Conservation (phyloP, 164 flowering plant species). For the grape (Vitis vinifera) region ASM3070453v1 NC_081817.1:14542501-14543000, state of each 20-base stretch:
- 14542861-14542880: constrained; percentile 42
- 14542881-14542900: background rate
- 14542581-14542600: constrained; percentile 91
- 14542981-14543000: too few relatives aligned
- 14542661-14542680: background rate
- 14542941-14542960: too few relatives aligned
- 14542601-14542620: constrained; percentile 86
- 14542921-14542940: background rate
- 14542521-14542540: constrained; percentile 77
- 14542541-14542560: constrained; percentile 89
- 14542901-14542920: background rate
- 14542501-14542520: constrained; percentile 96
- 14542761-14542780: constrained; percentile 79
- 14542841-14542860: constrained; percentile 63
- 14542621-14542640: constrained; percentile 77
- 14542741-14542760: constrained; percentile 79
- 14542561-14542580: constrained; percentile 73
- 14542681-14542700: background rate
- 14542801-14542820: constrained; percentile 71
- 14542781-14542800: constrained; percentile 84
- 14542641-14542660: constrained; percentile 15
- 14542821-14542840: constrained; percentile 65
- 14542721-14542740: constrained; percentile 78
- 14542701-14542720: background rate
- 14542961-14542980: too few relatives aligned